Evolutionary conservation across 2,329 filamentous ascomycete genomes (phyloP), one percentile per base, ranked within the genome.

Genomic region (Dactylellina sp.): DNA sequence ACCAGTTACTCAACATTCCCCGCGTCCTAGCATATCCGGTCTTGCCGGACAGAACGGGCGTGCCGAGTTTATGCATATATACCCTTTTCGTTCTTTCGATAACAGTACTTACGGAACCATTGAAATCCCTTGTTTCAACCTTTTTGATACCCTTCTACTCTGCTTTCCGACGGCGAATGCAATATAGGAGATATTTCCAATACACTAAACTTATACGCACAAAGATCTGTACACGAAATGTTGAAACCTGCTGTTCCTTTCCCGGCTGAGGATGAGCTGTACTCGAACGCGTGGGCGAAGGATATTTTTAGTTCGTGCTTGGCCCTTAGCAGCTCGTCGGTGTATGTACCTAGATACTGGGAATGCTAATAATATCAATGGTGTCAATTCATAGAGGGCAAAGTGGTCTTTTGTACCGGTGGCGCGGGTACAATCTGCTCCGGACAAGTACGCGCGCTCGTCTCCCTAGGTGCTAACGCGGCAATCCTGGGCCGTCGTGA

Each of bases 341-440:
- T 25, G 22, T n/a, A 6, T 40, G 47, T 12, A n/a, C n/a, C n/a
- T n/a, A n/a, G n/a, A n/a, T n/a, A n/a, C n/a, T n/a, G n/a, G n/a
- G n/a, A n/a, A n/a, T 18, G 7, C n/a, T 12, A 37, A 28, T 42
- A 14, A 63, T 12, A 24, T 14, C 1, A 18, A 18, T 24, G 25
- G 14, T 18, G n/a, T 28, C 37, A 11, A 63, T n/a, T 12, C 12
- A 28, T 78, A 96, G 92, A 89, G 76, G 89, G 89, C 80, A 94
- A 95, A 79, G 93, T 98, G 47, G 87, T 94, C 77, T 97, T 98
- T 82, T 96, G 96, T 79, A 99, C 95, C 2, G 95, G 95, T 70
- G 95, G 95, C 59, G 93, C 93, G 3, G 76, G 95, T 63, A 90
- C 91, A 24, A 98, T 99, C 79, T 97, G 95, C 84, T 95, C 91